Evolutionary conservation across 768 basidiomycete species (phyloP).

Genomic region (Lactarius vividus): DNA sequence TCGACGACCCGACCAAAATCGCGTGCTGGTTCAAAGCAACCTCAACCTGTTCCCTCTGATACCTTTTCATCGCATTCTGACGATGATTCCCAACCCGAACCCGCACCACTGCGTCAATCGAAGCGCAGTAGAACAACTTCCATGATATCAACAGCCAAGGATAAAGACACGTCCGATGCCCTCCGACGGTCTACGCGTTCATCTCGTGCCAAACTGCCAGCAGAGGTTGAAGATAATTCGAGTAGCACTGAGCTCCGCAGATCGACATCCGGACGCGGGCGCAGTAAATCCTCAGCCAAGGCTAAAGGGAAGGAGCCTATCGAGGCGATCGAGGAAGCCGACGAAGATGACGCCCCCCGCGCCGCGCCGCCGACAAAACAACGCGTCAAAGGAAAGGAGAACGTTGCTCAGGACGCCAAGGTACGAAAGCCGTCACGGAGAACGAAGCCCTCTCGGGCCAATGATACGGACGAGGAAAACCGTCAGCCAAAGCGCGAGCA

Average conservation of each 20-base stretch:
- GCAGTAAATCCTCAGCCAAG: slow-evolving; percentile 29
- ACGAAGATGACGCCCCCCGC: slow-evolving; percentile 31
- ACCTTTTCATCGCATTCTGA: slow-evolving; percentile 19
- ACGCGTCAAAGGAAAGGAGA: slow-evolving; percentile 34
- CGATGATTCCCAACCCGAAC: slow-evolving; percentile 21
- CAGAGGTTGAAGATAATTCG: slow-evolving; percentile 28
- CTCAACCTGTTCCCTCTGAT: slow-evolving; percentile 11
- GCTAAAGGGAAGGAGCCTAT: slow-evolving; percentile 31
- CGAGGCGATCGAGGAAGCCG: slow-evolving; percentile 33
- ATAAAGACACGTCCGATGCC: slow-evolving; percentile 14
- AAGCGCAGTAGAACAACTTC: slow-evolving; percentile 21
- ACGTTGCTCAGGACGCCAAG: slow-evolving; percentile 15
- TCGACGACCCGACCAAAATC: slow-evolving; percentile 32
- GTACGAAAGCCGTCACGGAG: slow-evolving; percentile 13
- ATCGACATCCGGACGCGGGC: slow-evolving; percentile 29
- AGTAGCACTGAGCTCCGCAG: slow-evolving; percentile 32
- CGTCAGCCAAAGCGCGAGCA: slow-evolving; percentile 18
- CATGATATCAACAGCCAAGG: slow-evolving; percentile 5
- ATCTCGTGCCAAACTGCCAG: slow-evolving; percentile 16
- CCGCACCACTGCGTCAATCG: slow-evolving; percentile 13
- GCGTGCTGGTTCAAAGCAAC: slow-evolving; percentile 24
- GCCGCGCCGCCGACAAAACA: slow-evolving; percentile 31
- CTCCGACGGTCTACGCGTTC: slow-evolving; percentile 28
- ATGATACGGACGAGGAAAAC: slow-evolving; percentile 26
- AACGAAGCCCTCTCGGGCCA: slow-evolving; percentile 19